Percentiles rank a stretch among this genome's conserved stretches.
These are phyloP conservation scores for Amanita phalloides DNA, from an alignment of 768 basidiomycete species.

Conservation along the genomic window DNA sequence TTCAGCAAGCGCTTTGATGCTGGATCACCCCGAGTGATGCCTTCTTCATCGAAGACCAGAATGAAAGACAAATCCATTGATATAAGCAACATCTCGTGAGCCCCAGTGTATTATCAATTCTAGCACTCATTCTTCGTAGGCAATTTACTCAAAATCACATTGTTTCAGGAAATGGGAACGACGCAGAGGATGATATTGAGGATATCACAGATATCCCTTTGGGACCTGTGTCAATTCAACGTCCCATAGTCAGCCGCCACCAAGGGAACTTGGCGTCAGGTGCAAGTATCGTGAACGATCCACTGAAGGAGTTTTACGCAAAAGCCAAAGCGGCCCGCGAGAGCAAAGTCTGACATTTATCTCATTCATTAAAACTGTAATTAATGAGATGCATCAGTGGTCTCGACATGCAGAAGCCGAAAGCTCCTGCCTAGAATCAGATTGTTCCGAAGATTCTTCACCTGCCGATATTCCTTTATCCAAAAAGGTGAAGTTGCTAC, in stretches of 20 bases:
- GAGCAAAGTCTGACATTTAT: conserved; percentile 20
- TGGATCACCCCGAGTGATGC: conserved; percentile 7
- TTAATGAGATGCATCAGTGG: conserved; percentile 15
- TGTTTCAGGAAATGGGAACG: conserved; percentile 5
- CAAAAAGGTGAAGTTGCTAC: conserved; percentile 9
- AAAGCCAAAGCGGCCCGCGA: conserved; percentile 41
- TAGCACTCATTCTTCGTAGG: conserved; percentile 12
- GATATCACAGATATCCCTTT: conserved; percentile 1
- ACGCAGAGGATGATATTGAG: conserved; percentile 11
- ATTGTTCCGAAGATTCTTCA: conserved; percentile 7
- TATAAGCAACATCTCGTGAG: conserved; percentile 39
- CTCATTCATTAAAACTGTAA: background rate
- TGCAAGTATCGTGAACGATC: conserved; percentile 27
- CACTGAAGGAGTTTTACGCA: conserved; percentile 55
- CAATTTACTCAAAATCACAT: conserved; percentile 24
- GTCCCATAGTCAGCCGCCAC: background rate
- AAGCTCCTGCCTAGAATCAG: conserved; percentile 7
- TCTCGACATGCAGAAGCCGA: conserved; percentile 13
- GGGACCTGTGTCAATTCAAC: conserved; percentile 10
- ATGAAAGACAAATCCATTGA: conserved; percentile 22
- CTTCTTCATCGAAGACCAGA: conserved; percentile 9
- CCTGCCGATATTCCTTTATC: conserved; percentile 10
- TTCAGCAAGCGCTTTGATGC: conserved; percentile 38
- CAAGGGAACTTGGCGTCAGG: background rate
- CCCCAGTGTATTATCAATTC: conserved; percentile 6